Percentiles rank a stretch among this genome's conserved stretches.
These are phyloP conservation scores for Exophiala bonariae DNA, from an alignment of 2,329 filamentous ascomycete genomes.

Conservation along the genomic window DNA sequence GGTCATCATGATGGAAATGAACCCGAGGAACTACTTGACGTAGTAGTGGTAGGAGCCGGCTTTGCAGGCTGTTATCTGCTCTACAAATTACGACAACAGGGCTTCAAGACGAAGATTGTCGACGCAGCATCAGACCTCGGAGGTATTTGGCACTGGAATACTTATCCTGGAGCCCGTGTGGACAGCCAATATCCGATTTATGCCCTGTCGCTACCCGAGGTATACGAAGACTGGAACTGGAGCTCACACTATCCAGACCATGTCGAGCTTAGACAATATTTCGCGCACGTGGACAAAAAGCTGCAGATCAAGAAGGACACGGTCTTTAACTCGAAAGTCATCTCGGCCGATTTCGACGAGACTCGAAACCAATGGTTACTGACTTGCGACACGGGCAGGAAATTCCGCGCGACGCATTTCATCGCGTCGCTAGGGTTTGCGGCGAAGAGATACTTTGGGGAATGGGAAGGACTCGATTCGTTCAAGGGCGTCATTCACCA, in stretches of 20 bases:
- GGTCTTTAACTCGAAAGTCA: slow-evolving; percentile 35
- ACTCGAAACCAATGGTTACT: slow-evolving; percentile 43
- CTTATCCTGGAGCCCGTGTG: slow-evolving; percentile 47
- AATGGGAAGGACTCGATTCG: slow-evolving; percentile 59
- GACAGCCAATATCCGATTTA: slow-evolving; percentile 51
- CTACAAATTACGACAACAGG: slow-evolving; percentile 51
- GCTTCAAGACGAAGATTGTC: slow-evolving; percentile 49
- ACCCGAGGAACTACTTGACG: neutral
- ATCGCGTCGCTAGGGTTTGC: slow-evolving; percentile 44
- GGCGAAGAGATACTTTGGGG: slow-evolving; percentile 60
- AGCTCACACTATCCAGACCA: slow-evolving; percentile 19
- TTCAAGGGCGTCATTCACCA: slow-evolving; percentile 63
- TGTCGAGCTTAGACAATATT: slow-evolving; percentile 17
- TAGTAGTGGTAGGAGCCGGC: slow-evolving; percentile 30
- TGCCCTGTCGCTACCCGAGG: slow-evolving; percentile 52
- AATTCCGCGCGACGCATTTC: slow-evolving; percentile 18
- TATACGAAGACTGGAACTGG: slow-evolving; percentile 37
- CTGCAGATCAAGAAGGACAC: slow-evolving; percentile 38
- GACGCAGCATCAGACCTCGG: slow-evolving; percentile 44
- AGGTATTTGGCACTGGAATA: slow-evolving; percentile 39
- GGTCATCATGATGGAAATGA: neutral
- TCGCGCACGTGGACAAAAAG: slow-evolving; percentile 12
- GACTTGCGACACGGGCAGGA: slow-evolving; percentile 35
- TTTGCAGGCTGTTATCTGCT: slow-evolving; percentile 51
- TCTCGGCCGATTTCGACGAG: slow-evolving; percentile 39